Evolutionary conservation across 1,139 yeast species (phyloP).

Genomic region (Lizanozyma gosingica): DNA sequence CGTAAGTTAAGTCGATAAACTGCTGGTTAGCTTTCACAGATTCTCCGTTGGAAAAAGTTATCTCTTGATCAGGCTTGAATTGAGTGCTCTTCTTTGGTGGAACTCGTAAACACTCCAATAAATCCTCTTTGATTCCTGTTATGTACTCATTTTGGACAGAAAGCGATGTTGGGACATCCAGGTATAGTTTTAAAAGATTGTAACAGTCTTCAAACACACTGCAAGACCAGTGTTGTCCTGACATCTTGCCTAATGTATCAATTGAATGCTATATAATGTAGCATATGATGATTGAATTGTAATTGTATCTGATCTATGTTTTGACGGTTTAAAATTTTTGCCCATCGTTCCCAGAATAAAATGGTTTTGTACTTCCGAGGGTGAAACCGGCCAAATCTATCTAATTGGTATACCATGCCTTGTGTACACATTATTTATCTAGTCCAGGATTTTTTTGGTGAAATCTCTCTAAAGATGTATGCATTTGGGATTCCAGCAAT

Average conservation of each 20-base stretch:
- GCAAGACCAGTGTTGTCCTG: background rate
- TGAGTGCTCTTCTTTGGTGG: background rate
- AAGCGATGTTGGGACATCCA: background rate
- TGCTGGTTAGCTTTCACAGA: background rate
- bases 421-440: too few relatives aligned
- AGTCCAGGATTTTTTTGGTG: too few relatives aligned
- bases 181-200: background rate
- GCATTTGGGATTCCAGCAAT: too few relatives aligned
- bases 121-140: background rate
- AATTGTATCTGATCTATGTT: background rate
- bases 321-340: background rate
- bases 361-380: background rate
- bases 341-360: too few relatives aligned
- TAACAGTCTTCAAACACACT: background rate
- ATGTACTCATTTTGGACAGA: background rate
- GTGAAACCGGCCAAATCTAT: too few relatives aligned
- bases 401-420: too few relatives aligned
- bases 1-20: slow-evolving; percentile 6
- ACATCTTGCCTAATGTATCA: too few relatives aligned
- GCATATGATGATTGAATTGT: background rate
- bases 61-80: background rate
- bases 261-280: background rate
- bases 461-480: too few relatives aligned
- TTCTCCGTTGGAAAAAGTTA: background rate
- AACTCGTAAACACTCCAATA: background rate